A percentile compares a stretch with the other conserved stretches of the same genome.
phyloP scores from a whole-genome alignment of 345 rosid genomes.

The Clarkia xantiana region DNA sequence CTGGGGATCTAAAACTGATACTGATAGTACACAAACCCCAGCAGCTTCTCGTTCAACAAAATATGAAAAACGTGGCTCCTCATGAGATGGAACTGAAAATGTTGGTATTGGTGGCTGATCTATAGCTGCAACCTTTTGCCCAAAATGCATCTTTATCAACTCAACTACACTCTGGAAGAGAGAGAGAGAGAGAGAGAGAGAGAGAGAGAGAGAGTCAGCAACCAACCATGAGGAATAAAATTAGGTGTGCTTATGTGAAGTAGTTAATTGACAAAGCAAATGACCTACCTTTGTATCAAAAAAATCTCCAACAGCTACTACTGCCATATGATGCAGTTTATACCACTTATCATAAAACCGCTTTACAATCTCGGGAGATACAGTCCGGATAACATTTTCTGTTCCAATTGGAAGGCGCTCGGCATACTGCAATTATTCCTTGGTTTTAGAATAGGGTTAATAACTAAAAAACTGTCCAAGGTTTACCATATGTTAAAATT shows the following conservation, averaged over 20 bases:
- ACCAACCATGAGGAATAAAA: slow-evolving; percentile 1
- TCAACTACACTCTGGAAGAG: slow-evolving; percentile 55
- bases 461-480: no score
- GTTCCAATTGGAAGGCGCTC: slow-evolving; percentile 83
- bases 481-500: no score
- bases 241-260: slow-evolving; percentile 1
- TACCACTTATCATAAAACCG: slow-evolving; percentile 79
- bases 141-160: slow-evolving; percentile 64
- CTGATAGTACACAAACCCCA: slow-evolving; percentile 44
- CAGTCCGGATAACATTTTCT: slow-evolving; percentile 77
- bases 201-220: slow-evolving; percentile 13
- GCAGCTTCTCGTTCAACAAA: slow-evolving; percentile 84
- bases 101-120: slow-evolving; percentile 36
- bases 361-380: slow-evolving; percentile 60
- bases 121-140: slow-evolving; percentile 31
- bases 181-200: slow-evolving; percentile 6
- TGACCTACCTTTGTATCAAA: slow-evolving; percentile 59
- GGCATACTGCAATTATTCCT: slow-evolving; percentile 53
- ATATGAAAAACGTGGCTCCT: slow-evolving; percentile 66
- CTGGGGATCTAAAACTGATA: neutral
- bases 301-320: slow-evolving; percentile 91
- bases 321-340: slow-evolving; percentile 69
- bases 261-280: slow-evolving; percentile 6
- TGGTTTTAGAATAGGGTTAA: neutral
- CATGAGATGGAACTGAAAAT: slow-evolving; percentile 63